Percentiles rank a stretch among this genome's conserved stretches.
Conservation (phyloP, 169 alveolate genomes). For the Cryptosporidium sp. region DNA sequence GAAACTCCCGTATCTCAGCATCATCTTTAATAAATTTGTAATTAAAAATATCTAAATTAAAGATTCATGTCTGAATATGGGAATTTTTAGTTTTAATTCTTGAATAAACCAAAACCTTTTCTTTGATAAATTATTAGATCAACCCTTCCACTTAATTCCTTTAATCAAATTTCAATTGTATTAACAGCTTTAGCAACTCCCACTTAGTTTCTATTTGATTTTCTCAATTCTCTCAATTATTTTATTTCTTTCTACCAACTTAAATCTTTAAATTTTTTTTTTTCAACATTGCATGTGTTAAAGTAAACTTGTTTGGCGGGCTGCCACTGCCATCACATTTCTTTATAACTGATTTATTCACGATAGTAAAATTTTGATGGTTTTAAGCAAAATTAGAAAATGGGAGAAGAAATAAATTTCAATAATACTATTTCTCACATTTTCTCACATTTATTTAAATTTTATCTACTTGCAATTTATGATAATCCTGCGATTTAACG, state of each 20-base stretch:
- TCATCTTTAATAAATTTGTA: neutral
- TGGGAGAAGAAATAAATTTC: neutral
- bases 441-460: too few relatives aligned
- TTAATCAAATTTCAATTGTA: neutral
- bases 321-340: neutral
- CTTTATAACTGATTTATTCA: too few relatives aligned
- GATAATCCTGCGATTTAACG: neutral
- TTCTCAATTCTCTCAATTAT: neutral
- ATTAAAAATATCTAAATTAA: neutral
- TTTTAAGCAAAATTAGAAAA: too few relatives aligned
- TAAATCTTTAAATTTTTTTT: constrained; percentile 2
- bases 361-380: neutral
- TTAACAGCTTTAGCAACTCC: neutral
- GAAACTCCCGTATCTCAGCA: neutral
- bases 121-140: constrained; percentile 21
- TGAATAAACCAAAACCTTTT: neutral
- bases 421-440: neutral
- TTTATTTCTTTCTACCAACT: neutral
- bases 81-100: neutral
- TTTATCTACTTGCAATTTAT: neutral
- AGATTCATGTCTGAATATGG: neutral
- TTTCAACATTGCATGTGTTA: neutral
- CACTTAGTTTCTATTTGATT: neutral
- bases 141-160: neutral
- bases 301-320: neutral